Percentiles rank a stretch among this genome's conserved stretches.
Evolutionary conservation across 257 asterid genomes (phyloP).

Genomic region (Verbascum thapsus): DNA sequence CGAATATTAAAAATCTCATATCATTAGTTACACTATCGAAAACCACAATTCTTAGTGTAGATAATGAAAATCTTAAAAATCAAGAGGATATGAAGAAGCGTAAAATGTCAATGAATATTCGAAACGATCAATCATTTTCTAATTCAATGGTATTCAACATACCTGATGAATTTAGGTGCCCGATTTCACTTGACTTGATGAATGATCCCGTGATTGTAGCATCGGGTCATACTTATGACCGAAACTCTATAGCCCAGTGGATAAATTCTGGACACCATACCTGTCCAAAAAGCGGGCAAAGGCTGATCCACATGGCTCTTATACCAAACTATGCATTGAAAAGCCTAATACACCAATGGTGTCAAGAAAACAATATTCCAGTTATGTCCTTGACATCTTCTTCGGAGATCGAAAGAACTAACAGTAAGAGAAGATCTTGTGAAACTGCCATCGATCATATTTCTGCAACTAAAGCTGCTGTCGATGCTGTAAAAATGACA

Average conservation of each 20-base stretch:
- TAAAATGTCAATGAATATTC: constrained; percentile 32
- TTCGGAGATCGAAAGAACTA: constrained; percentile 43
- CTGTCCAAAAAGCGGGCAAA: constrained; percentile 87
- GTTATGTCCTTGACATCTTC: constrained; percentile 44
- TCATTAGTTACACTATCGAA: constrained; percentile 58
- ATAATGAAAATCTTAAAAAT: constrained; percentile 33
- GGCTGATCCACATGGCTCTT: constrained; percentile 84
- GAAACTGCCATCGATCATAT: constrained; percentile 62
- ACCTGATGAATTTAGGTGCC: constrained; percentile 84
- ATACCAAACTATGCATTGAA: constrained; percentile 76
- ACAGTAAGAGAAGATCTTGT: constrained; percentile 48
- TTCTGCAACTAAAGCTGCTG: constrained; percentile 66
- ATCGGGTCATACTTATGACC: constrained; percentile 88
- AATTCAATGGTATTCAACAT: constrained; percentile 42
- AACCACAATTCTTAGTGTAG: constrained; percentile 40
- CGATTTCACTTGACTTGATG: constrained; percentile 83
- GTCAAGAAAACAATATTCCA: constrained; percentile 69
- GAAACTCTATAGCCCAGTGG: constrained; percentile 79
- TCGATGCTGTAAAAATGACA: constrained; percentile 76
- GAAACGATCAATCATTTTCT: constrained; percentile 44
- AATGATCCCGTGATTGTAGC: constrained; percentile 81
- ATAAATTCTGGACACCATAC: constrained; percentile 83
- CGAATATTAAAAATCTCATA: constrained; percentile 67
- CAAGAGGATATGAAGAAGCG: constrained; percentile 47
- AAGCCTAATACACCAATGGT: constrained; percentile 75